Base-by-base conservation (phyloP, 139 green algal genomes). In the Auxenochlorella pyrenoidosa region DNA sequence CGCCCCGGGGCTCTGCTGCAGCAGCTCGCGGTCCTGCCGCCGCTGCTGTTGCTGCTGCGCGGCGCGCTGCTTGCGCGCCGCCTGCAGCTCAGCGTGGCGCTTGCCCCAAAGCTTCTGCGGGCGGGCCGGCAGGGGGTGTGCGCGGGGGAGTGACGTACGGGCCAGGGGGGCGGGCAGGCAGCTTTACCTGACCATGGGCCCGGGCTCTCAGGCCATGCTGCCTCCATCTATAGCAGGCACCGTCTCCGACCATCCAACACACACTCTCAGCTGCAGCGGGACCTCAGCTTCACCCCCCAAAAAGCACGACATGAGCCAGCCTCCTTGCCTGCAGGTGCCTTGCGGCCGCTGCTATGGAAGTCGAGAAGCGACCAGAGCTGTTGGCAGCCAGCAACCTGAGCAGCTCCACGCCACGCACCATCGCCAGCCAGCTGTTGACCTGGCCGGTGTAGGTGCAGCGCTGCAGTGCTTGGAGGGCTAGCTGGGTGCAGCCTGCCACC, bases 401-500 rank as follows among this genome's bases (percentile, higher is more conserved):
- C 34, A 32, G 36, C 3, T 54, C 22, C 38, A 51, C 40, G 22
- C 40, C 40, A 26, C 41, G 72, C 80, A 75, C 80, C 80, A 85
- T 19, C 0, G 15, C 13, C 59, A 85, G 80, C 80, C 80, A 85
- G 8, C 43, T 22, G 1, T 76, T 15, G 22, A 26, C 66, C 6
- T 32, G 26, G 10, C 19, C 2, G 3, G 40, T 77, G 80, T 63
- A 76, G 28, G 28, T 32, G 63, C 66, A 60, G 26, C 80, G 80
- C 63, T 43, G 40, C 41, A 85, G 59, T 13, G 63, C 80, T 2
- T 18, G 26, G 28, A 85, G 63, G 60, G 47, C 40, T 26, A 77
- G 60, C 63, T 75, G 63, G n/a, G 30, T 34, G 63, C 80, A 85
- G n/a, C 34, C 38, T 18, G 38, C 38, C 72, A 78, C n/a, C 80